Conservation (phyloP, 768 basidiomycete species). For the Lentinus brumalis region DNA sequence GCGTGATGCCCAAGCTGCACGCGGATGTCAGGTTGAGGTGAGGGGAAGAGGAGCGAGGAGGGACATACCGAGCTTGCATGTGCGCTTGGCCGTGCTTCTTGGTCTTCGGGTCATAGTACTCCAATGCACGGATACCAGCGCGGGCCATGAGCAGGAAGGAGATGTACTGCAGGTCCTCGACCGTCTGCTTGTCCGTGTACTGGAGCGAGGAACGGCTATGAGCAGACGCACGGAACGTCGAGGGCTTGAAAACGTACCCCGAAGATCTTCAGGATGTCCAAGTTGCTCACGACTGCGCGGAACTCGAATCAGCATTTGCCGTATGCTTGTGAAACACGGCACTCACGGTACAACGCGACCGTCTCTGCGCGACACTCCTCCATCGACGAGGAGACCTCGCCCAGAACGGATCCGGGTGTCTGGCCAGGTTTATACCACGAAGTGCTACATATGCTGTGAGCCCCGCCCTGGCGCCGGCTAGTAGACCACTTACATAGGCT, state of each 20-base stretch:
- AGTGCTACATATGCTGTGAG: slow-evolving; percentile 41
- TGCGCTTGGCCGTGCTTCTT: slow-evolving; percentile 88
- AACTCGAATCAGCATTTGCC: not conserved
- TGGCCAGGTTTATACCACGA: slow-evolving; percentile 92
- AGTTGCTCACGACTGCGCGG: slow-evolving; percentile 66
- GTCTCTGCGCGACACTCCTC: slow-evolving; percentile 94
- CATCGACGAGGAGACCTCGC: slow-evolving; percentile 87
- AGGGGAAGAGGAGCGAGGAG: not conserved
- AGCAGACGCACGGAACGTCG: not conserved
- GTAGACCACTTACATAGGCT: slow-evolving; percentile 56
- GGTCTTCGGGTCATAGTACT: slow-evolving; percentile 80
- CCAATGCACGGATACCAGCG: slow-evolving; percentile 74
- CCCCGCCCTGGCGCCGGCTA: not conserved
- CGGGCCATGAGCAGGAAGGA: slow-evolving; percentile 88
- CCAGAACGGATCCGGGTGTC: slow-evolving; percentile 78
- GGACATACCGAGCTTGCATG: slow-evolving; percentile 80
- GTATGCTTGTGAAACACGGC: not conserved
- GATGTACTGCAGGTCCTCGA: slow-evolving; percentile 79
- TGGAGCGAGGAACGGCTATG: slow-evolving; percentile 28
- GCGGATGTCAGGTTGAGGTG: not conserved
- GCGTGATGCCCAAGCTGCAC: slow-evolving; percentile 76
- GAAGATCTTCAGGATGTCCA: slow-evolving; percentile 79
- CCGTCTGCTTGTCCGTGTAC: slow-evolving; percentile 68
- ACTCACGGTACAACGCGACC: slow-evolving; percentile 77
- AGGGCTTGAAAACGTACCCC: slow-evolving; percentile 46